phyloP scores from a whole-genome alignment of 345 rosid species.

The Eucalyptus cloeziana region DNA sequence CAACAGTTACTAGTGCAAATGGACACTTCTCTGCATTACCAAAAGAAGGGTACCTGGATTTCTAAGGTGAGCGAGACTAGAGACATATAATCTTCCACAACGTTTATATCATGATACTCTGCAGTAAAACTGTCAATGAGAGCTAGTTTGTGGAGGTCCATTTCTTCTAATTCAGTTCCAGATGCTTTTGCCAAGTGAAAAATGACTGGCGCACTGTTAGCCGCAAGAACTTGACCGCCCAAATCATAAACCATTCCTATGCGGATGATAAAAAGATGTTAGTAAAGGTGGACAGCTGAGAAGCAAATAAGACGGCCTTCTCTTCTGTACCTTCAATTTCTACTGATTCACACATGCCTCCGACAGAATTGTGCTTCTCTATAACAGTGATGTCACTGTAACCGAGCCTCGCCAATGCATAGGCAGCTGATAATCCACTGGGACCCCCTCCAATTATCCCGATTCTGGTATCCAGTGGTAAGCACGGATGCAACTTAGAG shows the following conservation, averaged over 20 bases:
- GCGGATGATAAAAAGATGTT: not conserved
- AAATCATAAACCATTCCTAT: conserved; percentile 51
- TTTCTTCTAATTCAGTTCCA: conserved; percentile 38
- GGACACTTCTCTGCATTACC: not conserved
- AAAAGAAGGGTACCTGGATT: conserved; percentile 28
- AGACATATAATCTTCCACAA: conserved; percentile 56
- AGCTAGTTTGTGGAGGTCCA: conserved; percentile 62
- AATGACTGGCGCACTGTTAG: conserved; percentile 49
- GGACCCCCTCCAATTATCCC: conserved; percentile 65
- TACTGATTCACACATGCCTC: conserved; percentile 65
- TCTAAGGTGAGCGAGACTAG: conserved; percentile 42
- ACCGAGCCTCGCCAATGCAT: conserved; percentile 44
- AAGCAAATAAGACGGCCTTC: not conserved
- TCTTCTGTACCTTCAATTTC: conserved; percentile 42
- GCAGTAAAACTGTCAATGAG: conserved; percentile 40
- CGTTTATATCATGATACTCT: conserved; percentile 34
- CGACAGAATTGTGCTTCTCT: conserved; percentile 51
- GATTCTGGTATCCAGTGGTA: conserved; percentile 34
- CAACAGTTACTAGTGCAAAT: not conserved
- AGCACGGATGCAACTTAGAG: conserved; percentile 50
- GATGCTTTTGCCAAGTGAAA: conserved; percentile 54
- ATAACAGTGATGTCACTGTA: conserved; percentile 38
- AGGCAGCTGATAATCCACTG: conserved; percentile 56
- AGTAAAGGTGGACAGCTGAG: not conserved
- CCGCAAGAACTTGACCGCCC: conserved; percentile 73